A percentile compares a stretch with the other conserved stretches of the same genome.
Evolutionary conservation across 805 yeast genomes (phyloP).

Genomic region (Tetrapisispora pingtungensis): DNA sequence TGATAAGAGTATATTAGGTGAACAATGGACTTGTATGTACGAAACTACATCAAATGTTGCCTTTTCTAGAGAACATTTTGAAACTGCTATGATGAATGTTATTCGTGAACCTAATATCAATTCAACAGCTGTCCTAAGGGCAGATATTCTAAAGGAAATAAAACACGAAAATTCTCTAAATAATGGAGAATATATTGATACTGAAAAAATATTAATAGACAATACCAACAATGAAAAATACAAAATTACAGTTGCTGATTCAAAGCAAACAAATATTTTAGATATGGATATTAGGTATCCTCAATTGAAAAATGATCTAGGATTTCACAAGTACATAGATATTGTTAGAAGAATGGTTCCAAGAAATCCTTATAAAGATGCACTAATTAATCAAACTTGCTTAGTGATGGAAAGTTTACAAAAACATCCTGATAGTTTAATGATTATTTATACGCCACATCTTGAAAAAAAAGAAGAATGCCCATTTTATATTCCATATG

Average conservation of each 20-base stretch:
- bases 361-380: slow-evolving; percentile 79
- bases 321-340: slow-evolving; percentile 33
- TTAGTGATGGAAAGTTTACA: slow-evolving; percentile 31
- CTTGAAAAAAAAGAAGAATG: slow-evolving; percentile 45
- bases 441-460: slow-evolving; percentile 75
- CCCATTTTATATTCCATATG: slow-evolving; percentile 88
- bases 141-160: slow-evolving; percentile 60
- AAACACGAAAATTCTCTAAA: slow-evolving; percentile 25
- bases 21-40: slow-evolving; percentile 23
- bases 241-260: slow-evolving; percentile 13
- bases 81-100: slow-evolving; percentile 66
- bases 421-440: slow-evolving; percentile 31
- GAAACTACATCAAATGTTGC: slow-evolving; percentile 13
- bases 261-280: slow-evolving; percentile 27
- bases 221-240: slow-evolving; percentile 3
- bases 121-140: slow-evolving; percentile 81
- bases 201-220: neutral
- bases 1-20: slow-evolving; percentile 20
- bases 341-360: slow-evolving; percentile 84
- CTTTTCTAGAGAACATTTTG: slow-evolving; percentile 42
- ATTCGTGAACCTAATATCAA: slow-evolving; percentile 81
- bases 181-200: neutral
- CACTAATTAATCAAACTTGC: slow-evolving; percentile 79
- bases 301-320: slow-evolving; percentile 16
- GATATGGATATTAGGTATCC: slow-evolving; percentile 35